phyloP scores from a whole-genome alignment of 1,284 basidiomycete genomes.

The Stereum hirsutum region DNA sequence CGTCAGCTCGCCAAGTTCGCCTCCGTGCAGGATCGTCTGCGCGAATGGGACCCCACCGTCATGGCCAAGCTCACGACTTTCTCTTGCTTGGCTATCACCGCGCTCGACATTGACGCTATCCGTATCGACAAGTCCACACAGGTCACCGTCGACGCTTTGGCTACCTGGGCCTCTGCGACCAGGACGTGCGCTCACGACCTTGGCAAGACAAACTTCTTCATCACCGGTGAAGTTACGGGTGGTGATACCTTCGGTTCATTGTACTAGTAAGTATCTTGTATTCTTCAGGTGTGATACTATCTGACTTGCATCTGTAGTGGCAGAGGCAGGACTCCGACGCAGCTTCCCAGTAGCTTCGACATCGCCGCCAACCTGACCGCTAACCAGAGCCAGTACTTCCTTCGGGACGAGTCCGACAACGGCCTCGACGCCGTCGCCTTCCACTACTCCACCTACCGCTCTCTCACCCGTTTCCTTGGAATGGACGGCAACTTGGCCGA shows the following conservation, averaged over 20 bases:
- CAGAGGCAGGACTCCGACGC: constrained; percentile 73
- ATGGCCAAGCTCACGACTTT: constrained; percentile 71
- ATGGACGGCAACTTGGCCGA: constrained; percentile 91
- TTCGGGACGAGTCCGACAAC: constrained; percentile 53
- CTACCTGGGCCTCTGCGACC: constrained; percentile 66
- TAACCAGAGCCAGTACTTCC: constrained; percentile 62
- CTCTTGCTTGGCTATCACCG: constrained; percentile 76
- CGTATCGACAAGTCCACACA: constrained; percentile 93
- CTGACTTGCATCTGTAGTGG: constrained; percentile 36
- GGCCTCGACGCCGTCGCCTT: constrained; percentile 77
- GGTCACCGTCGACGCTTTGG: constrained; percentile 74
- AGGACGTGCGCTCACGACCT: constrained; percentile 62
- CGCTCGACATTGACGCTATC: constrained; percentile 85
- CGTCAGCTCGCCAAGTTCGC: constrained; percentile 92
- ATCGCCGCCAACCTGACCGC: constrained; percentile 58
- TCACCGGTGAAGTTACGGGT: constrained; percentile 90
- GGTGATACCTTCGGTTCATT: constrained; percentile 84
- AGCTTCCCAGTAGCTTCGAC: constrained; percentile 56
- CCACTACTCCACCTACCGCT: constrained; percentile 88
- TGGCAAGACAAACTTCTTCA: constrained; percentile 82
- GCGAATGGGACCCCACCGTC: constrained; percentile 78
- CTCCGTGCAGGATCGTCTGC: constrained; percentile 87
- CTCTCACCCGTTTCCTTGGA: constrained; percentile 75
- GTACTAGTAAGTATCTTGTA: constrained; percentile 52
- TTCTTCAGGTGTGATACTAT: constrained; percentile 2